A percentile compares a stretch with the other conserved stretches of the same genome.
phyloP scores from a whole-genome alignment of 2,329 filamentous ascomycete genomes.

The Epichloe elymi region DNA sequence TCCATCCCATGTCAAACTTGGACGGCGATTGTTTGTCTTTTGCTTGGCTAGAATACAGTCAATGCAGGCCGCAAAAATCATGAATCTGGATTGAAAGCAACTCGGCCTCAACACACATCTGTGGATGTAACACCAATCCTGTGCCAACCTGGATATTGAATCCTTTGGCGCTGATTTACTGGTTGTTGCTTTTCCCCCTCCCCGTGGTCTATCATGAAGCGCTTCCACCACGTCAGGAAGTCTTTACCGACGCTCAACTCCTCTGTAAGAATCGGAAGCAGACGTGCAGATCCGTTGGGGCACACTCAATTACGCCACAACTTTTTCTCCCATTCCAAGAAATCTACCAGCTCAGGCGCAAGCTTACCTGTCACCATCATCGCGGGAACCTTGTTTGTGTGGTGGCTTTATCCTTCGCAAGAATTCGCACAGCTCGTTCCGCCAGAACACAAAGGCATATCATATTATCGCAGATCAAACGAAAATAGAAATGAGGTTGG shows the following conservation, averaged over 20 bases:
- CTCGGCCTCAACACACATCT: too few species aligned
- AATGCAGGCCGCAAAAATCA: not conserved
- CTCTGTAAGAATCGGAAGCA: not conserved
- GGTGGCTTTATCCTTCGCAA: slow-evolving; percentile 30
- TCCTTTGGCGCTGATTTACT: not conserved
- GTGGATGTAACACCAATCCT: not conserved
- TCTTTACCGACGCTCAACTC: slow-evolving; percentile 3
- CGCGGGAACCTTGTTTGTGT: slow-evolving; percentile 25
- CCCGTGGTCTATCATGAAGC: slow-evolving; percentile 6
- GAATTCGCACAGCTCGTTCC: slow-evolving; percentile 26
- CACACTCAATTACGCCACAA: not conserved
- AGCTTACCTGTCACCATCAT: slow-evolving; percentile 21
- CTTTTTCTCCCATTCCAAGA: slow-evolving; percentile 3
- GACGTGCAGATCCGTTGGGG: not conserved
- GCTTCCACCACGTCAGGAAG: slow-evolving; percentile 5
- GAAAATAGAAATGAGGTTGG: slow-evolving; percentile 4
- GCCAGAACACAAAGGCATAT: not conserved
- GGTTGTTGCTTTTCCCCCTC: not conserved
- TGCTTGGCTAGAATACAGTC: not conserved
- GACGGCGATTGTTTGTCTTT: not conserved
- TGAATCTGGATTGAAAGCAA: not conserved
- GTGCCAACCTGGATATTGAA: not conserved
- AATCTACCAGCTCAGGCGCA: not conserved
- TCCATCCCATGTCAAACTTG: not conserved
- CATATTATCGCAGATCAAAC: not conserved